Evolutionary conservation across 1,284 basidiomycete genomes (phyloP).

Genomic region (Lentinula novae-zelandiae): DNA sequence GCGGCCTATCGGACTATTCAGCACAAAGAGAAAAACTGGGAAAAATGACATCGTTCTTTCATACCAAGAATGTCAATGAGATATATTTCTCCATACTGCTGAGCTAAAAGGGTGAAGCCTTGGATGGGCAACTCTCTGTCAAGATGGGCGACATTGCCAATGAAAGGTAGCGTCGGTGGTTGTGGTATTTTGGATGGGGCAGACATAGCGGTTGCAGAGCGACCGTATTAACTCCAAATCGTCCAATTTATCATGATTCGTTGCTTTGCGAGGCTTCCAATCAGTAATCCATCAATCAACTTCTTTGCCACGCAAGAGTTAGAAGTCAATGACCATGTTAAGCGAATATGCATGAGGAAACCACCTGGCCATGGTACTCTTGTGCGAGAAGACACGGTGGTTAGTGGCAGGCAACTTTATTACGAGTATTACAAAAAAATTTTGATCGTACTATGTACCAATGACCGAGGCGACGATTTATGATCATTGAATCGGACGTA

Average conservation of each 20-base stretch:
- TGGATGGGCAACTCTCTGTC: constrained; percentile 36
- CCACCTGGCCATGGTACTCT: no score
- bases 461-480: no score
- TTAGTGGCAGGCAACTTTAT: no score
- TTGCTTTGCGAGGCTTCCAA: neutral
- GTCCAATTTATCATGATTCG: neutral
- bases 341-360: no score
- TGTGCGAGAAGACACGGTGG: no score
- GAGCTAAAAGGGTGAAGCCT: constrained; percentile 36
- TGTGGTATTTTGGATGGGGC: constrained; percentile 25
- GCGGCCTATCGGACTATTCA: neutral
- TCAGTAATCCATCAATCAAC: neutral
- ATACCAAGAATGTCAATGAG: constrained; percentile 36
- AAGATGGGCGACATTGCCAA: constrained; percentile 40
- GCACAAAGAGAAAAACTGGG: neutral
- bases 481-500: neutral
- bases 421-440: no score
- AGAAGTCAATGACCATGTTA: no score
- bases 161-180: constrained; percentile 39
- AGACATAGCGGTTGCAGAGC: constrained; percentile 17
- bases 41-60: constrained; percentile 7
- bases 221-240: neutral
- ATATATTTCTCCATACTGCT: constrained; percentile 46
- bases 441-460: no score
- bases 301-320: neutral